phyloP scores from a whole-genome alignment of 805 yeast genomes.

The Debaryomyces maramus region DNA sequence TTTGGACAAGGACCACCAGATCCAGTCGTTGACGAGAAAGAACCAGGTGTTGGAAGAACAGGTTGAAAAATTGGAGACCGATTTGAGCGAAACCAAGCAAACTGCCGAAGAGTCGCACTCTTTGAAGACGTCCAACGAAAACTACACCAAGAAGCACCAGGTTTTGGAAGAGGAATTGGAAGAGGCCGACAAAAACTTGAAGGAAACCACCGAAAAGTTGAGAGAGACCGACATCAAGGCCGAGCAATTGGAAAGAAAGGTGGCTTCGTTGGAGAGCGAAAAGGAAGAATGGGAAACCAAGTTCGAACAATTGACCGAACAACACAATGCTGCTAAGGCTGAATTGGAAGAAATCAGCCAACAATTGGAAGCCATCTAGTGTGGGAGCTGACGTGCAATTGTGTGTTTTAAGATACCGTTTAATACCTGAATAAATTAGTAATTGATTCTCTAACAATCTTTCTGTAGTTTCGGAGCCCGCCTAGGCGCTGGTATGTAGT shows the following conservation, averaged over 20 bases:
- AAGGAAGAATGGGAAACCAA: constrained; percentile 89
- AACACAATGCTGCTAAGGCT: constrained; percentile 80
- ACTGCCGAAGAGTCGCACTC: constrained; percentile 89
- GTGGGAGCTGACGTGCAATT: not conserved
- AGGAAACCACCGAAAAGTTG: constrained; percentile 89
- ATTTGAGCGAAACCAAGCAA: constrained; percentile 73
- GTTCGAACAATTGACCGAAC: constrained; percentile 80
- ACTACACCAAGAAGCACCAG: constrained; percentile 84
- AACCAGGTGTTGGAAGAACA: constrained; percentile 84
- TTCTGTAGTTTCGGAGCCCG: too few species aligned
- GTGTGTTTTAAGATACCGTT: too few species aligned
- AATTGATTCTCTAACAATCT: too few species aligned
- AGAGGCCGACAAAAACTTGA: constrained; percentile 83
- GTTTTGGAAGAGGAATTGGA: constrained; percentile 90
- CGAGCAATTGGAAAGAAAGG: constrained; percentile 94
- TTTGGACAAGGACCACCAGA: constrained; percentile 91
- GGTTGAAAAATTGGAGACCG: constrained; percentile 74
- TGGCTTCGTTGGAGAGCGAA: constrained; percentile 87
- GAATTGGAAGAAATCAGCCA: constrained; percentile 96
- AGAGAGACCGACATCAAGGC: constrained; percentile 95
- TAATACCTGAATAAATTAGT: not conserved
- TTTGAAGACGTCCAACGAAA: constrained; percentile 85
- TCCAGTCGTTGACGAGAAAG: constrained; percentile 88
- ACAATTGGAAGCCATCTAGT: constrained; percentile 79
- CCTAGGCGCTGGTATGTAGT: too few species aligned